Conservation (phyloP, 1,284 basidiomycete genomes). For the Leucoagaricus sp. region DNA sequence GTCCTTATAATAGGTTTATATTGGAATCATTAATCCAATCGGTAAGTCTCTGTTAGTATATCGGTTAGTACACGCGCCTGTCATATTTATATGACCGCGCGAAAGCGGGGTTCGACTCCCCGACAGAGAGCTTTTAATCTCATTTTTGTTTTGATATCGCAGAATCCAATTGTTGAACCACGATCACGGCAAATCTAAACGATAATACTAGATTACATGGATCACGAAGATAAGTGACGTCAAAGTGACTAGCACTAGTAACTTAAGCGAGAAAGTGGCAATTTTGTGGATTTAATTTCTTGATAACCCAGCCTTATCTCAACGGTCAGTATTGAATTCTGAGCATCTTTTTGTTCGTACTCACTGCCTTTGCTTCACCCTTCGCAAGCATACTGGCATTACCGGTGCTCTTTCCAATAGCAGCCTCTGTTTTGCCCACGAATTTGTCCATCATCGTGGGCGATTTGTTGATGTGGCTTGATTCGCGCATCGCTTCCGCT, state of each 20-base stretch:
- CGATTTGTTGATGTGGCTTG: not conserved
- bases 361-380: constrained; percentile 14
- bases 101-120: constrained; percentile 26
- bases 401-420: constrained; percentile 22
- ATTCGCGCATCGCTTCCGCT: not conserved
- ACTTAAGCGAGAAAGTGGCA: too few relatives aligned
- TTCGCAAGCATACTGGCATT: constrained; percentile 20
- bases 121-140: constrained; percentile 23
- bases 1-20: too few relatives aligned
- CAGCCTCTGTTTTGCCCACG: constrained; percentile 23
- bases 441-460: constrained; percentile 24
- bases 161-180: too few relatives aligned
- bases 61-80: not conserved
- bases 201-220: too few relatives aligned
- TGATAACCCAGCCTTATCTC: not conserved
- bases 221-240: too few relatives aligned
- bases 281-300: not conserved
- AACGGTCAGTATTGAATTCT: too few relatives aligned
- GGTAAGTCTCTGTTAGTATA: not conserved
- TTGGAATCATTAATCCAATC: too few relatives aligned
- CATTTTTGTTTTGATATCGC: too few relatives aligned
- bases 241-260: too few relatives aligned
- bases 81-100: constrained; percentile 15
- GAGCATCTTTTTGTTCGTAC: too few relatives aligned
- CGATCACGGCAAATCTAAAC: too few relatives aligned